Evolutionary conservation across 257 asterid genomes (phyloP).

Genomic region (Eucommia ulmoides): DNA sequence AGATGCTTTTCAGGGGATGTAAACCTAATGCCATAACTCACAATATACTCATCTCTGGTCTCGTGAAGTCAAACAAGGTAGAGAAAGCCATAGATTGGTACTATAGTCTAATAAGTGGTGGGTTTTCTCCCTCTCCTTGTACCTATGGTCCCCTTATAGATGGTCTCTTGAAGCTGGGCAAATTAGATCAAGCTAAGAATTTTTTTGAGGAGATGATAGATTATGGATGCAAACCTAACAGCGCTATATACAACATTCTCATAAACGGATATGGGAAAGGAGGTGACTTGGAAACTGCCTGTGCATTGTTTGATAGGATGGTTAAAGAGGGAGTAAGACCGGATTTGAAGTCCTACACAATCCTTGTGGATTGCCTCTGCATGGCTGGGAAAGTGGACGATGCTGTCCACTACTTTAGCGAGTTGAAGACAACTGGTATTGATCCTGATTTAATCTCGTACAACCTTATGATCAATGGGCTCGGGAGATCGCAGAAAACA

Average conservation of each 20-base stretch:
- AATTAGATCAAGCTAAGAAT: constrained; percentile 51
- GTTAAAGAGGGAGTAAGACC: constrained; percentile 75
- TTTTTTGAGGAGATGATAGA: constrained; percentile 69
- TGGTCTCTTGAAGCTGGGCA: constrained; percentile 61
- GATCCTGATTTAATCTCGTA: constrained; percentile 85
- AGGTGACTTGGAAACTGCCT: constrained; percentile 61
- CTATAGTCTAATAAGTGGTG: constrained; percentile 67
- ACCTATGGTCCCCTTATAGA: constrained; percentile 93
- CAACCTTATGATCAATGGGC: constrained; percentile 81
- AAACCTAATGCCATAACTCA: constrained; percentile 58
- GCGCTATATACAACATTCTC: constrained; percentile 78
- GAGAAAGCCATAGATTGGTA: constrained; percentile 64
- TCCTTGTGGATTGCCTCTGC: constrained; percentile 74
- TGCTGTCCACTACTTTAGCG: constrained; percentile 65
- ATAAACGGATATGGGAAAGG: constrained; percentile 86
- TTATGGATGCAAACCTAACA: constrained; percentile 73
- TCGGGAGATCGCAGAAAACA: constrained; percentile 47
- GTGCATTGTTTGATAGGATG: constrained; percentile 64
- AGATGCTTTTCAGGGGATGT: constrained; percentile 65
- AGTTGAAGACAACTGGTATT: constrained; percentile 58
- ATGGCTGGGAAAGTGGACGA: constrained; percentile 46
- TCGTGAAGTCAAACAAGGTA: constrained; percentile 55
- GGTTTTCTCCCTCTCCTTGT: constrained; percentile 83
- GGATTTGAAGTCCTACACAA: constrained; percentile 76
- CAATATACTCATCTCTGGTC: constrained; percentile 77